Base-by-base conservation (phyloP, 1,284 basidiomycete species). In the Leucoagaricus sp. region DNA sequence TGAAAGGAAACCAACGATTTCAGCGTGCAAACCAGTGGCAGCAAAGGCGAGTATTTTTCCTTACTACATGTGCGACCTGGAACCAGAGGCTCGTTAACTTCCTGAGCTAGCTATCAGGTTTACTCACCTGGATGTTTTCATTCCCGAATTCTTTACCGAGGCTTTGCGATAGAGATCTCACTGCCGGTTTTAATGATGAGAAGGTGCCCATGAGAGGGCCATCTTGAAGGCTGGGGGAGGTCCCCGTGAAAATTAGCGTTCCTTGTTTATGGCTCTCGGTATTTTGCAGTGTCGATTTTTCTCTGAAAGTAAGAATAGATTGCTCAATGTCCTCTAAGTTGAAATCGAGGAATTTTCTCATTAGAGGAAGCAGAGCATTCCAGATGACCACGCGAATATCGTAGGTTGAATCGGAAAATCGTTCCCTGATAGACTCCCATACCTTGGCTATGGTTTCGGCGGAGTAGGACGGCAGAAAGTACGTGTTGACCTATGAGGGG, bases 131-230 rank as follows among this genome's bases (percentile, higher is more conserved):
- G 54, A 93, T 91, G 63, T 91, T 89, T 58, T 91, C 73, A 65
- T 85, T 85, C 15, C 85, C 86, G 65, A 91, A 93, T 65, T 93
- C 91, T 69, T 92, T 90, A 29, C 82, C 83, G 67, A 93, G 71
- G 59, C 87, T 89, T 75, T 93, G 89, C 8, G 83, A 83, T 48
- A 93, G 70, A 0, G 86, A 84, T 28, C 90, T 74, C 58, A 84
- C 56, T 1, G 80, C 89, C 55, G 82, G 82, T 70, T 91, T 93
- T 2, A 84, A 82, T 2, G 84, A 82, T 4, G 89, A 76, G 60
- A 93, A 90, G 1, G 77, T 80, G 49, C 85, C 85, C 0, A 88
- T 92, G 0, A 70, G 74, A 6, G 72, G 69, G 58, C 88, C 89
- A 0, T 90, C 90, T 58, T 89, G 74, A 46, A 81, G 60, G 49